Evolutionary conservation across 2,329 filamentous ascomycete genomes (phyloP).

Genomic region (Aphanoascus verrucosus): DNA sequence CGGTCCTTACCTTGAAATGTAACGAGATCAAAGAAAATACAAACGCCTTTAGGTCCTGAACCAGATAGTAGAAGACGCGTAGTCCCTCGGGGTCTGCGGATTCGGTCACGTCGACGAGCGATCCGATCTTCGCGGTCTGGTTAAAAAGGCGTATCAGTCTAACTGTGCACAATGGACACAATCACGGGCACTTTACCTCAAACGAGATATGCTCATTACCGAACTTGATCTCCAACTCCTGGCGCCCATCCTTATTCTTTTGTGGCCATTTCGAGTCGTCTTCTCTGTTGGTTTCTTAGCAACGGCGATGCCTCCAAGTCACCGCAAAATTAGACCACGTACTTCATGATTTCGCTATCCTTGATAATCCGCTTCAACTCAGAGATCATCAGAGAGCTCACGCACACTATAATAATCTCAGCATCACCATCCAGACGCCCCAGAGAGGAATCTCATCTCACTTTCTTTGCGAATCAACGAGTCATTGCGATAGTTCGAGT

Average conservation of each 20-base stretch:
- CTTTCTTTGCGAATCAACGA: conserved; percentile 99
- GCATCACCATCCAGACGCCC: conserved; percentile 6
- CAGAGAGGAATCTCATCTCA: conserved; percentile 41
- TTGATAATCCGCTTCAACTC: conserved; percentile 98
- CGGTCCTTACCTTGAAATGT: conserved; percentile 69
- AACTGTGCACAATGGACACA: background rate
- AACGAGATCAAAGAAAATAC: conserved; percentile 93
- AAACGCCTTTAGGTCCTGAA: conserved; percentile 91
- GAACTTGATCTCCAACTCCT: conserved; percentile 88
- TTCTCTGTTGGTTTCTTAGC: conserved; percentile 52
- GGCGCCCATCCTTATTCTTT: conserved; percentile 97
- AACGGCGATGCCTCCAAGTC: background rate
- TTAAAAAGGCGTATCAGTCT: conserved; percentile 6
- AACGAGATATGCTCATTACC: conserved; percentile 97
- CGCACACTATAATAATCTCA: conserved; percentile 60
- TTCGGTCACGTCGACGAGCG: conserved; percentile 90
- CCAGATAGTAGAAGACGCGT: conserved; percentile 95
- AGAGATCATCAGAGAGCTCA: conserved; percentile 77
- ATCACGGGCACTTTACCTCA: conserved; percentile 52
- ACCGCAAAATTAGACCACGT: conserved; percentile 23
- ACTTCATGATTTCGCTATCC: conserved; percentile 96
- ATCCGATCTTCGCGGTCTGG: conserved; percentile 95
- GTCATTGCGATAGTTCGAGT: conserved; percentile 98
- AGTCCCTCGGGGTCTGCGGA: conserved; percentile 92
- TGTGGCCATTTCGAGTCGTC: conserved; percentile 97